Conservation (phyloP, 768 basidiomycete species). For the Podaxis carcinomalis region DNA sequence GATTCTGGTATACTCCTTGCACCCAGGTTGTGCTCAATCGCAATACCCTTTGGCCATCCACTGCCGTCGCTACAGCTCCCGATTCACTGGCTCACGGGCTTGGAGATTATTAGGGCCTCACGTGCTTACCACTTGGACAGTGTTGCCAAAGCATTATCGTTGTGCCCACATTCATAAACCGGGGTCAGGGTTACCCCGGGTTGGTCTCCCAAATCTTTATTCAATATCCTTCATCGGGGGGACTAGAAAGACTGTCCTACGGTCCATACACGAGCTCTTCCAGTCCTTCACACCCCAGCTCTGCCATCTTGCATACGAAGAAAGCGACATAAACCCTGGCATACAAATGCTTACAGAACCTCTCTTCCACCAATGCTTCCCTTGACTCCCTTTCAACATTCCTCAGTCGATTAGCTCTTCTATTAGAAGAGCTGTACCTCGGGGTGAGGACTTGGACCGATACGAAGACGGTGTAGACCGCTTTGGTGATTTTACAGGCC, state of each 20-base stretch:
- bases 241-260: background rate
- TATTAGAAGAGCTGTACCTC: background rate
- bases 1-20: background rate
- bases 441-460: background rate
- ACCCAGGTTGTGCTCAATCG: background rate
- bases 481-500: background rate
- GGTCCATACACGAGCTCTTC: background rate
- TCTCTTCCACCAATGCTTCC: background rate
- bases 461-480: background rate
- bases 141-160: background rate
- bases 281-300: background rate
- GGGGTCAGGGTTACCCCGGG: too few relatives aligned
- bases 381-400: background rate
- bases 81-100: background rate
- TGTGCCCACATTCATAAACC: too few relatives aligned
- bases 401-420: background rate
- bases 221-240: background rate
- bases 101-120: background rate
- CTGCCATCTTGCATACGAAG: background rate
- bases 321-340: background rate
- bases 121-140: too few relatives aligned
- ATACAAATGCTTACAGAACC: background rate
- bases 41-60: background rate
- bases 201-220: too few relatives aligned
- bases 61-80: background rate